phyloP scores from a whole-genome alignment of 768 basidiomycete genomes.

The Tricholoma terreum region DNA sequence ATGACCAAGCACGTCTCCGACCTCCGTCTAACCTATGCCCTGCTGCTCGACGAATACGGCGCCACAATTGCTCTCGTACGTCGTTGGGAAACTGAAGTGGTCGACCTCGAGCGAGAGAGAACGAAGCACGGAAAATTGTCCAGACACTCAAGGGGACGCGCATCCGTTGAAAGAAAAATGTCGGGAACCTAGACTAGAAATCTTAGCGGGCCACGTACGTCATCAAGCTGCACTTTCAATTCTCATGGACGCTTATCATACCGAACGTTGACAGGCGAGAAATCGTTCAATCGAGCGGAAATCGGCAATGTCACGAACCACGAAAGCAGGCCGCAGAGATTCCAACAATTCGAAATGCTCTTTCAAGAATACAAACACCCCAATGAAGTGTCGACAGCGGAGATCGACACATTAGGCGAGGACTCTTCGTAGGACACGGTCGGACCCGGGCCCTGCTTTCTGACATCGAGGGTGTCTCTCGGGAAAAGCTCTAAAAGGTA shows the following conservation, averaged over 20 bases:
- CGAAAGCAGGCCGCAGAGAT: constrained; percentile 37
- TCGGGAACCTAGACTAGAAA: no score
- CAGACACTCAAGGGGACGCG: constrained; percentile 31
- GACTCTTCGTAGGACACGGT: constrained; percentile 27
- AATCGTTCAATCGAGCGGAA: constrained; percentile 27
- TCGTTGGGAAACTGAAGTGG: no score
- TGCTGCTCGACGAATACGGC: no score
- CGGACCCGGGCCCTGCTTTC: constrained; percentile 30
- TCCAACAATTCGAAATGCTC: constrained; percentile 53
- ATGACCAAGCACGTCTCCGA: no score
- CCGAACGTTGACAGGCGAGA: constrained; percentile 46
- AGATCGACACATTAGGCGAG: constrained; percentile 46
- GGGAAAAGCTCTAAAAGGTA: constrained; percentile 38
- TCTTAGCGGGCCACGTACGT: constrained; percentile 40
- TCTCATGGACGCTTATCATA: neutral
- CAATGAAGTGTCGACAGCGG: constrained; percentile 34
- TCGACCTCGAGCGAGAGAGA: no score
- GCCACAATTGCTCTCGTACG: no score
- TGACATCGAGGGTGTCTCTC: constrained; percentile 29
- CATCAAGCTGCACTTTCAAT: constrained; percentile 21
- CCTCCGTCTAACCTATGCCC: no score
- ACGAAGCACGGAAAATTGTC: constrained; percentile 33
- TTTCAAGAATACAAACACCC: constrained; percentile 51
- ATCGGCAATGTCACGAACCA: constrained; percentile 22
- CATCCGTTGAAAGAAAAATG: constrained; percentile 36